Evolutionary conservation across 106 monocot species (phyloP), one percentile per base, ranked within the genome.

Genomic region (Apostasia ramifera): DNA sequence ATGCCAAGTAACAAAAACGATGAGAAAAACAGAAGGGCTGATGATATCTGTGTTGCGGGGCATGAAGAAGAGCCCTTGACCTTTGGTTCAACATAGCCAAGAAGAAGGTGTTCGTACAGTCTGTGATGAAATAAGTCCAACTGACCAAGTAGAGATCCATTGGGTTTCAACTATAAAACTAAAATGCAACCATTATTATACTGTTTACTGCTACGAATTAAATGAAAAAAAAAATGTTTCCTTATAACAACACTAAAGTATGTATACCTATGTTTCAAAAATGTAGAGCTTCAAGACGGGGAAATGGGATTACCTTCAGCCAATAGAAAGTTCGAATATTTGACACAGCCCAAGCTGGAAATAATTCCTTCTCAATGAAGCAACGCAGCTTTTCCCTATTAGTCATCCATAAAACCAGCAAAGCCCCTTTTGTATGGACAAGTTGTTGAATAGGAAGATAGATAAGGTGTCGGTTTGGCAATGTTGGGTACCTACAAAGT

Each of bases 81-180:
- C 84, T 84, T 66, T 59, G 62, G 50, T 77, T 87, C 87, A 13
- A 87, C 61, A 70, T 97, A 89, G 56, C 92, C 92, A 44, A 97
- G 71, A 72, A 90, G 79, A 69, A 97, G 79, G 63, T 83, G 83
- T 45, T 92, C 92, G 71, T 97, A 97, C 39, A 92, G 97, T 76
- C 92, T 84, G 63, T 97, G 92, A 87, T 97, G 92, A 83, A 92
- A 85, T 14, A 89, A 83, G 56, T 92, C 97, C 72, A 97, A 13
- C 59, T 89, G 82, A 58, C 92, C 58, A 79, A 97, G 84, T 62
- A 97, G 61, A 13, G 84, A 92, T 9, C 97, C 92, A 78, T 97
- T 83, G 44, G 82, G 70, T 72, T 89, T 92, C 40, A 92, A 86
- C 97, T 97, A 67, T 44, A 66, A 8, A 8, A 53, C 4, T 3